Evolutionary conservation across 2,329 filamentous ascomycete species (phyloP).

Genomic region (Exophiala sideris): DNA sequence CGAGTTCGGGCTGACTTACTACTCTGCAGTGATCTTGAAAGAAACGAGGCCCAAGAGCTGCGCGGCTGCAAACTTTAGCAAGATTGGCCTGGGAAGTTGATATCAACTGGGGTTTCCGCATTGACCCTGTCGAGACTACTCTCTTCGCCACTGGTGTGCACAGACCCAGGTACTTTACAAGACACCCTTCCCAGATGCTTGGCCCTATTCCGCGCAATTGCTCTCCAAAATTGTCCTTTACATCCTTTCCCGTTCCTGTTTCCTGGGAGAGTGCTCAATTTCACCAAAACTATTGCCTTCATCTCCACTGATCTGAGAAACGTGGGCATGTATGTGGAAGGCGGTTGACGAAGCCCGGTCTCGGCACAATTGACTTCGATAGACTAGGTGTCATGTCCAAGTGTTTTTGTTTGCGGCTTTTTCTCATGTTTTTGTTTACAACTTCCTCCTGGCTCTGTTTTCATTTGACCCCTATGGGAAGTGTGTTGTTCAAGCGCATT

Average conservation of each 20-base stretch:
- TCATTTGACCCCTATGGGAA: neutral
- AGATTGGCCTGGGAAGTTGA: too few species aligned
- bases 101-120: too few species aligned
- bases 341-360: neutral
- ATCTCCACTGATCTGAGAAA: neutral
- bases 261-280: constrained; percentile 13
- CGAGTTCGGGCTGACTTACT: too few species aligned
- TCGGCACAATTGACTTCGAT: too few species aligned
- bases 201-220: neutral
- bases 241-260: neutral
- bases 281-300: constrained; percentile 4
- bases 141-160: neutral
- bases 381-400: too few species aligned
- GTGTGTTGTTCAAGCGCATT: constrained; percentile 1
- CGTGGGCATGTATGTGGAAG: neutral
- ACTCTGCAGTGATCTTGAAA: too few species aligned
- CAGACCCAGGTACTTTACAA: too few species aligned
- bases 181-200: neutral
- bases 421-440: neutral
- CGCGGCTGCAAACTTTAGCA: too few species aligned
- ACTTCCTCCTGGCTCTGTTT: too few species aligned
- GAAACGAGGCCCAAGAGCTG: too few species aligned
- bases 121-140: too few species aligned
- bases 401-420: neutral
- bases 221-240: neutral